A percentile compares a stretch with the other conserved stretches of the same genome.
phyloP scores from a whole-genome alignment of 2,329 filamentous ascomycete genomes.

The Metarhizium rileyi region DNA sequence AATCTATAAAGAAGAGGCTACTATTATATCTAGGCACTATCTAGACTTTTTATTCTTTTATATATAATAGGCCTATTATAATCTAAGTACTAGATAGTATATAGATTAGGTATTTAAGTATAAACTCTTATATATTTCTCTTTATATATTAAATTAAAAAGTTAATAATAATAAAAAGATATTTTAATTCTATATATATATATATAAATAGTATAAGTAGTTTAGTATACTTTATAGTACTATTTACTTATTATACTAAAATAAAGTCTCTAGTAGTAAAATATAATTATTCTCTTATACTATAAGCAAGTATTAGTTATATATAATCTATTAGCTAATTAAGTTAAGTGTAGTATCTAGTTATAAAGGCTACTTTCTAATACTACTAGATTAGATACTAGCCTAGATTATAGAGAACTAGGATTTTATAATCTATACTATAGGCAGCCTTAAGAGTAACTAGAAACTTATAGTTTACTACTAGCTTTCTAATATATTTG shows the following conservation, averaged over 20 bases:
- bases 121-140: not conserved
- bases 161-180: conserved; percentile 1
- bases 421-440: no score
- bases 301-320: no score
- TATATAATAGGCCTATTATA: conserved; percentile 1
- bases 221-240: no score
- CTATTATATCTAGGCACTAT: conserved; percentile 1
- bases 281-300: no score
- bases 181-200: not conserved
- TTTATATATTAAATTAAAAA: not conserved
- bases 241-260: no score
- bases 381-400: not conserved
- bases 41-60: not conserved
- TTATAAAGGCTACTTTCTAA: not conserved
- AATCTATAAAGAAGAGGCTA: conserved; percentile 1
- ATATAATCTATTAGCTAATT: not conserved
- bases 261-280: no score
- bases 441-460: no score
- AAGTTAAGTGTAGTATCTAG: not conserved
- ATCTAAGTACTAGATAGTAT: not conserved
- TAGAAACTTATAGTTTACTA: no score
- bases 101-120: not conserved
- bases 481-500: no score
- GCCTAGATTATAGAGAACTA: not conserved
- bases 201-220: not conserved